Evolutionary conservation across 192 early-diverging fungal genomes (phyloP).

Genomic region (Borealophlyctis nickersoniae): DNA sequence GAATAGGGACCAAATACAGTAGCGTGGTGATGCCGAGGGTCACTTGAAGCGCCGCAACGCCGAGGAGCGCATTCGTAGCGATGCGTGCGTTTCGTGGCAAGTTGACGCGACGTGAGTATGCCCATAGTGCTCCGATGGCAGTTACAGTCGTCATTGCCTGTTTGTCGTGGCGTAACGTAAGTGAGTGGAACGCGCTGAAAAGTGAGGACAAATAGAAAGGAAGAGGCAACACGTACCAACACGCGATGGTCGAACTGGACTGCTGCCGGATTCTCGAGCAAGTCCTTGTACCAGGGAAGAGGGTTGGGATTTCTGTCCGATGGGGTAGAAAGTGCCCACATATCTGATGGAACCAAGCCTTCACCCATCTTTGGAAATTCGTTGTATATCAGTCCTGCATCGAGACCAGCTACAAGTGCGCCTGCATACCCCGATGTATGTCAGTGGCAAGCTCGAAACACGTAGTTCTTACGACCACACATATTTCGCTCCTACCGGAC

Average conservation of each 20-base stretch:
- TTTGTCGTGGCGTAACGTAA: too few relatives aligned
- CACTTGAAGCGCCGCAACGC: constrained; percentile 71
- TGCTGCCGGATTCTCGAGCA: constrained; percentile 90
- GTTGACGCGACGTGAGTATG: constrained; percentile 65
- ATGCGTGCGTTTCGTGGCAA: constrained; percentile 66
- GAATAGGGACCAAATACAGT: constrained; percentile 89
- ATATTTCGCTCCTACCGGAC: constrained; percentile 40
- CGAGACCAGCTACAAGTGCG: constrained; percentile 93
- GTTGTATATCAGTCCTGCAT: constrained; percentile 96
- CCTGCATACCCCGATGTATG: constrained; percentile 37
- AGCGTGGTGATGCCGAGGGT: constrained; percentile 90
- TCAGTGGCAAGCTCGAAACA: constrained; percentile 7
- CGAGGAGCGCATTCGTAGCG: constrained; percentile 74
- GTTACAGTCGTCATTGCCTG: constrained; percentile 81
- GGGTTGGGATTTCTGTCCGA: constrained; percentile 50
- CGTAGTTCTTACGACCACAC: background rate
- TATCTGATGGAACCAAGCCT: constrained; percentile 68
- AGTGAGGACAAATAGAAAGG: too few relatives aligned
- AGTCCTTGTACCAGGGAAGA: constrained; percentile 72
- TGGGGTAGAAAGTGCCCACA: constrained; percentile 49
- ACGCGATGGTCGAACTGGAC: constrained; percentile 95
- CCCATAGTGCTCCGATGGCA: constrained; percentile 69
- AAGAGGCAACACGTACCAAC: constrained; percentile 50
- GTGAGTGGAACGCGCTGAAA: too few relatives aligned
- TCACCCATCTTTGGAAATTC: constrained; percentile 95